Conservation (phyloP, 2,329 filamentous ascomycete species). For the Verticillium nubilum region DNA sequence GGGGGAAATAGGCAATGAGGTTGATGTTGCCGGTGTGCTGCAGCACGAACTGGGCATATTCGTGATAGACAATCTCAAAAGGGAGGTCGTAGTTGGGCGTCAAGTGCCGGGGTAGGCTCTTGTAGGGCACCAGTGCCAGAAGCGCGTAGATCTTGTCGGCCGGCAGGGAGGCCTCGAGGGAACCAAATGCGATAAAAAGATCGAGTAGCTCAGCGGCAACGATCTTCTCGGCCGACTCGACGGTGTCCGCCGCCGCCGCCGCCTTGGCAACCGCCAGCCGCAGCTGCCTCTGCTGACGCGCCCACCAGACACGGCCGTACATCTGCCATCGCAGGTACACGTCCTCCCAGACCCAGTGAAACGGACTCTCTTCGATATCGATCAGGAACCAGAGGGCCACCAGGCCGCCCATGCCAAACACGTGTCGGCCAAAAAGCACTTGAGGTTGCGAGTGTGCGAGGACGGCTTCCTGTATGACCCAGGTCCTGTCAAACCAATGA, state of each 20-base stretch:
- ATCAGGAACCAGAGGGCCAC: neutral
- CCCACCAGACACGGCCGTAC: neutral
- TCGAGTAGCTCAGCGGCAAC: neutral
- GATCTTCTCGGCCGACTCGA: neutral
- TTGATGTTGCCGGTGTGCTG: neutral
- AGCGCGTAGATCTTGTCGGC: slow-evolving; percentile 18
- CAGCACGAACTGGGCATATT: neutral
- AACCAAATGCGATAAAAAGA: neutral
- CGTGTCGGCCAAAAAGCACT: neutral
- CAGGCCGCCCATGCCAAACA: neutral
- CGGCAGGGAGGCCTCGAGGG: slow-evolving; percentile 14
- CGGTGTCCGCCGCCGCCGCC: neutral
- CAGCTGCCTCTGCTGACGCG: neutral
- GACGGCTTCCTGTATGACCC: slow-evolving; percentile 19
- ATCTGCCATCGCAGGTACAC: neutral
- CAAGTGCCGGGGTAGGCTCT: neutral
- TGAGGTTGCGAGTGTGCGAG: slow-evolving; percentile 10
- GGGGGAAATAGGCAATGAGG: neutral
- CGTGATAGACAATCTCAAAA: neutral
- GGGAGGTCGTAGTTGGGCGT: neutral
- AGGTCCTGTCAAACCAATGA: slow-evolving; percentile 17
- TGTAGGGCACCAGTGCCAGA: slow-evolving; percentile 8
- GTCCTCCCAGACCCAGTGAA: neutral
- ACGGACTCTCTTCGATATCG: neutral
- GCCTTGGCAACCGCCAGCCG: neutral